Evolutionary conservation across 805 yeast genomes (phyloP), one percentile per base, ranked within the genome.

Genomic region (Candida pseudoglaebosa): DNA sequence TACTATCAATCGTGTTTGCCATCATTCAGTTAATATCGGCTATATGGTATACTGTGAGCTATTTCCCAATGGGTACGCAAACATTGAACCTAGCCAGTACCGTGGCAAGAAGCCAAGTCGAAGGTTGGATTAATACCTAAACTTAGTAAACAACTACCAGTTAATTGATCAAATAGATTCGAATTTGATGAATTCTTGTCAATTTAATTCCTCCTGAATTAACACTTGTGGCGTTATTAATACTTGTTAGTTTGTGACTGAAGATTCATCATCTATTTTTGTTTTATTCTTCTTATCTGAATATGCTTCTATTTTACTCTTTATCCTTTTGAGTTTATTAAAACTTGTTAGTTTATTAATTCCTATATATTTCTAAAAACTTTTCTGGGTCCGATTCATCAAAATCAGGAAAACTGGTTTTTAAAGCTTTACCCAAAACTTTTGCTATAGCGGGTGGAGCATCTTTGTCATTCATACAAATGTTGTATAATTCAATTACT

Each of bases 391-490:
- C 46, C 28, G 37, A 20, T n/a, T 44, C 43, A 6, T 40, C 53
- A 37, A 58, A 55, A n/a, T 56, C 64, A 1, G 69, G 67, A 41
- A 63, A 67, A 2, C 68, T 56, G 32, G 56, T 38, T 13, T 39
- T 46, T 16, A 67, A 49, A 4, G 69, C 67, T 49, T 64, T 68
- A 28, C 59, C 63, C 4, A 63, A 63, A 12, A 67, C 73, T 45
- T 62, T 64, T 28, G 59, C 61, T 35, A 76, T 67, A 1, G 77
- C 78, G 2, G 65, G 65, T 38, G 73, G 71, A n/a, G 68, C 67
- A 1, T 48, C 39, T 4, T 46, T 40, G 45, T 75, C 80, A 4
- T 43, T 32, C 15, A 56, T 58, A 22, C 67, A 46, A 1, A 61
- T 47, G 21, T 56, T 42, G 17, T 61, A 50, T 33, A 71, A 58